Evolutionary conservation across 2,329 filamentous ascomycete species (phyloP), one percentile per base, ranked within the genome.

Genomic region (Monilinia laxa): DNA sequence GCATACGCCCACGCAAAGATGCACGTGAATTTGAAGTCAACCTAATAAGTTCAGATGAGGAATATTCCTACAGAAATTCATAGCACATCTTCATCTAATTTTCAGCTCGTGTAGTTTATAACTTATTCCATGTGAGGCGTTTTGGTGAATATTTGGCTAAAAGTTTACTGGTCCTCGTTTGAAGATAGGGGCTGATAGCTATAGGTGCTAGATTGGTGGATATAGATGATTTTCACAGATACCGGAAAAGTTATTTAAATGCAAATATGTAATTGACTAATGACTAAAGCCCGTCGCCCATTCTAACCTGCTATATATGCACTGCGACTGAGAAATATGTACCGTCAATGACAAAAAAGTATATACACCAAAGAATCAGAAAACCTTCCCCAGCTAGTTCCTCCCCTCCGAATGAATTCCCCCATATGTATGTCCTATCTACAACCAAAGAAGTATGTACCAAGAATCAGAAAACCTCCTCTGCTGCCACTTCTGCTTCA

Each of bases 321-420:
- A 59, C 38, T 59, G 31, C 31, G 31, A 35, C 31, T 35, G 31
- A 5, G 7, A 35, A 35, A 35, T 35, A 35, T 35, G 42, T 60
- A 51, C 58, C n/a, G 45, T 25, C 45, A 20, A 18, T 4, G 58
- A 38, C 58, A 31, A 38, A 51, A 14, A 49, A 7, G 12, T 20
- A n/a, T 45, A 58, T 58, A 35, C 23, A 28, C 28, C 28, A 28
- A 28, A 60, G 28, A 60, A 16, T 28, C 49, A 49, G 45, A 60
- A 35, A 18, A 11, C 16, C 28, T n/a, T 2, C 45, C 45, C 7
- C 20, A 38, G 28, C 58, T 6, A 35, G 20, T 2, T 12, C 12
- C 42, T 11, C 6, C 18, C 31, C 31, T 35, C 31, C 31, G 7
- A 35, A 35, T 35, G 31, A 35, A 7, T 9, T 35, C 31, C 31